Percentiles rank a stretch among this genome's conserved stretches.
Conservation (phyloP, 177 flowering plant genomes). For the Vitis hybrid region DNA sequence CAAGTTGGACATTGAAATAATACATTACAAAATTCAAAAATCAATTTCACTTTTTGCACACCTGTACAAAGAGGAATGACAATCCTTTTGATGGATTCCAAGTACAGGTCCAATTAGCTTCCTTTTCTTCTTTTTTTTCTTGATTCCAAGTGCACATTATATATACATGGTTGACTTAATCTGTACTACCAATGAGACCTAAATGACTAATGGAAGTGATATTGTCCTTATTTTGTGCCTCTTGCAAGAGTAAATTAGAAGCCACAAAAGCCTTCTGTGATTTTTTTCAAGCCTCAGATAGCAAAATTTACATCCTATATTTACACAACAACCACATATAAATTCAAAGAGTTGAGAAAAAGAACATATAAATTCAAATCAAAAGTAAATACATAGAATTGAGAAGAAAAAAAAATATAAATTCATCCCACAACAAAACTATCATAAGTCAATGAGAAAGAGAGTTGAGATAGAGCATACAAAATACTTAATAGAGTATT, state of each 20-base stretch:
- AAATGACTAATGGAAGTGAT: slow-evolving; percentile 41
- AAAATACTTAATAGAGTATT: too few relatives aligned
- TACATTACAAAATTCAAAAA: slow-evolving; percentile 22
- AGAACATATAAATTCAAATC: too few relatives aligned
- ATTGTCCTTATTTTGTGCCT: slow-evolving; percentile 32
- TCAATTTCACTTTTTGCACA: slow-evolving; percentile 34
- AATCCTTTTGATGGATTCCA: slow-evolving; percentile 9
- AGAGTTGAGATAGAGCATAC: too few relatives aligned
- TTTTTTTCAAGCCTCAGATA: slow-evolving; percentile 70
- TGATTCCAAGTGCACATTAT: slow-evolving; percentile 4
- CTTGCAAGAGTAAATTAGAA: slow-evolving; percentile 35
- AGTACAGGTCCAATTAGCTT: slow-evolving; percentile 5
- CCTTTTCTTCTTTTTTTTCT: slow-evolving; percentile 5
- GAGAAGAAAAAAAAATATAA: too few relatives aligned
- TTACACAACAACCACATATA: slow-evolving; percentile 37
- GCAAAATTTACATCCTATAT: slow-evolving; percentile 57
- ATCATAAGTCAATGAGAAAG: too few relatives aligned
- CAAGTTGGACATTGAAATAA: slow-evolving; percentile 21
- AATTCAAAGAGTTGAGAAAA: too few relatives aligned
- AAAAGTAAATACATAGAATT: too few relatives aligned
- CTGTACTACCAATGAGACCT: slow-evolving; percentile 23
- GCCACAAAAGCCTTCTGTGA: slow-evolving; percentile 53
- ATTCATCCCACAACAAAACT: too few relatives aligned
- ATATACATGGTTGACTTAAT: slow-evolving; percentile 23
- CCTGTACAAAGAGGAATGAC: slow-evolving; percentile 28